Evolutionary conservation across 495 filamentous ascomycete species (phyloP).

Genomic region (Penicillium cinerascens): DNA sequence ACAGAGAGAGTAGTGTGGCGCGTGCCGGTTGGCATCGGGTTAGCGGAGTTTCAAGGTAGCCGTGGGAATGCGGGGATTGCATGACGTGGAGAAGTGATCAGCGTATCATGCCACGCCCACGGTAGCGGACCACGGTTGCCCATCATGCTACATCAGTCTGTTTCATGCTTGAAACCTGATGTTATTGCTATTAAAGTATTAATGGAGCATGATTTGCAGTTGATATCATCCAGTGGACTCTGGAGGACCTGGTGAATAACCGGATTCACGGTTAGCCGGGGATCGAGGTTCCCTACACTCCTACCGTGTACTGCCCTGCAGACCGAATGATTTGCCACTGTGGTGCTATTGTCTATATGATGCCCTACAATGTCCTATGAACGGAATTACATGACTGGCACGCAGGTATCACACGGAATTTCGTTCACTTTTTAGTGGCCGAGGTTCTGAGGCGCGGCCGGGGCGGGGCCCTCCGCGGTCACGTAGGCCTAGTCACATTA

Average conservation of each 20-base stretch:
- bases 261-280: background rate
- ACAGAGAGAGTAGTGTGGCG: constrained; percentile 7
- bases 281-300: background rate
- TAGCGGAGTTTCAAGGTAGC: constrained; percentile 13
- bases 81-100: constrained; percentile 20
- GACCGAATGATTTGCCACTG: background rate
- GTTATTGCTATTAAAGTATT: background rate
- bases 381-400: background rate
- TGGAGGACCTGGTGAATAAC: background rate
- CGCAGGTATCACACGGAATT: background rate
- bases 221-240: background rate
- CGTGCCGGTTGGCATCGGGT: constrained; percentile 11
- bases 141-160: background rate
- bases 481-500: constrained; percentile 66
- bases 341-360: background rate
- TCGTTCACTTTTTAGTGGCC: constrained; percentile 22
- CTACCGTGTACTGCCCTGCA: background rate
- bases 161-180: background rate
- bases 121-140: background rate
- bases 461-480: constrained; percentile 78
- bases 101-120: constrained; percentile 9
- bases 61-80: constrained; percentile 25
- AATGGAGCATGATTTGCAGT: background rate
- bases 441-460: constrained; percentile 66
- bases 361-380: background rate